Conservation (phyloP, 73 alveolate genomes). For the Halteria grandinella region DNA sequence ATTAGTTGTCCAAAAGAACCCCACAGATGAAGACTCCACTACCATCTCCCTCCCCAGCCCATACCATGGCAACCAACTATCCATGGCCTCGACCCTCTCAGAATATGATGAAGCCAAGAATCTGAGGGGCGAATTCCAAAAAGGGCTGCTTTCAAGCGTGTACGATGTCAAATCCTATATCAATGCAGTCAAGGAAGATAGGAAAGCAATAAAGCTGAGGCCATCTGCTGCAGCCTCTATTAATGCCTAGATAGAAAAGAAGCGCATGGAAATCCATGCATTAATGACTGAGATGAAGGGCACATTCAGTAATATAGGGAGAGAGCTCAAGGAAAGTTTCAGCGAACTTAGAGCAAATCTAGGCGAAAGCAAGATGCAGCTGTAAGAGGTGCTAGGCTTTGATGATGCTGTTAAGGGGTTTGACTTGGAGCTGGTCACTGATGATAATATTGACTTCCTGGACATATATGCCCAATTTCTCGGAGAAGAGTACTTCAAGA, state of each 20-base stretch:
- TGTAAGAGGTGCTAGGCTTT: constrained; percentile 43
- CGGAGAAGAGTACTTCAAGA: constrained; percentile 63
- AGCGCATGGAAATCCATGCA: constrained; percentile 20
- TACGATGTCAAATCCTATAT: constrained; percentile 44
- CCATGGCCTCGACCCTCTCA: too few relatives aligned
- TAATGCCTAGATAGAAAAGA: constrained; percentile 34
- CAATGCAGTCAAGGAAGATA: constrained; percentile 36
- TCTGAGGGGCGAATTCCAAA: constrained; percentile 41
- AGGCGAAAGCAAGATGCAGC: constrained; percentile 9
- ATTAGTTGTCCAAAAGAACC: too few relatives aligned
- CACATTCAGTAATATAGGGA: constrained; percentile 52
- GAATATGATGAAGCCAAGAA: constrained; percentile 33
- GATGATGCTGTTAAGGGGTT: constrained; percentile 67
- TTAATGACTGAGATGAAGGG: constrained; percentile 31
- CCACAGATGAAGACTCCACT: too few relatives aligned
- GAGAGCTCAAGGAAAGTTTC: constrained; percentile 40
- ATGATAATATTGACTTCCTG: constrained; percentile 60
- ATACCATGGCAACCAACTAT: too few relatives aligned
- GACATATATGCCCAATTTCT: constrained; percentile 57
- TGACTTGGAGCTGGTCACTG: constrained; percentile 60
- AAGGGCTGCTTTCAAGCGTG: constrained; percentile 24
- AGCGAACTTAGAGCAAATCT: constrained; percentile 30
- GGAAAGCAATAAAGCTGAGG: constrained; percentile 18
- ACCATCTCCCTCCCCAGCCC: too few relatives aligned
- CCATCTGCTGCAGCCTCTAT: constrained; percentile 22